Percentiles rank a stretch among this genome's conserved stretches.
These are phyloP conservation scores for Ensete ventricosum DNA, from an alignment of 176 grass and related monocot genomes.

Conservation along the genomic window DNA sequence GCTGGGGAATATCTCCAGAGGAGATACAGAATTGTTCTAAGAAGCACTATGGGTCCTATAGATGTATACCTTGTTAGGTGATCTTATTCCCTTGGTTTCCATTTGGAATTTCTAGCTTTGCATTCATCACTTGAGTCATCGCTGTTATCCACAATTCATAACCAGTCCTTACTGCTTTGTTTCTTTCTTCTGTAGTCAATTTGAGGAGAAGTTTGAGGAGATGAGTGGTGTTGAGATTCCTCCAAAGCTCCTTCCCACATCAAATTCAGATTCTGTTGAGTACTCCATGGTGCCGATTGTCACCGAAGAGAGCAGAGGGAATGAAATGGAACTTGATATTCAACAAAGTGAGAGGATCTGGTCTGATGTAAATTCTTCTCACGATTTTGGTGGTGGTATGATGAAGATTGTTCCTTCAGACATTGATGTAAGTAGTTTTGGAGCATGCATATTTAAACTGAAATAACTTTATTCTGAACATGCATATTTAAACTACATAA, in stretches of 20 bases:
- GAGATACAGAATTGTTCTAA: slow-evolving; percentile 80
- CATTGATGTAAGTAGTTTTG: slow-evolving; percentile 47
- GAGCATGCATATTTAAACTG: neutral
- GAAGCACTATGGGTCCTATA: slow-evolving; percentile 85
- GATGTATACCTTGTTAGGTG: slow-evolving; percentile 96
- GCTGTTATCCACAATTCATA: neutral
- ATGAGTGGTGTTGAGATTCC: slow-evolving; percentile 33
- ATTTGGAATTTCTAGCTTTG: neutral
- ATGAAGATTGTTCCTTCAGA: slow-evolving; percentile 79
- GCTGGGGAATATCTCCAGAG: slow-evolving; percentile 53
- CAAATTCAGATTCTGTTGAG: slow-evolving; percentile 32
- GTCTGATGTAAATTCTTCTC: slow-evolving; percentile 40
- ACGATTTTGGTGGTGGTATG: slow-evolving; percentile 58
- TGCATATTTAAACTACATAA: neutral
- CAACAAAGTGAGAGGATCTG: slow-evolving; percentile 28
- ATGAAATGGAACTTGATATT: slow-evolving; percentile 26
- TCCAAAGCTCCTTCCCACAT: slow-evolving; percentile 30
- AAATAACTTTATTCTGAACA: slow-evolving; percentile 7
- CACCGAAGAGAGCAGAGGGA: slow-evolving; percentile 29
- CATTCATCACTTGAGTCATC: neutral
- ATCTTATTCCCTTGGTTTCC: slow-evolving; percentile 3
- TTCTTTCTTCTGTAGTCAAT: slow-evolving; percentile 39
- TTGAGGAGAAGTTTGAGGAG: slow-evolving; percentile 69
- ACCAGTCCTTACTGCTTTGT: neutral
- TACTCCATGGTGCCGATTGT: slow-evolving; percentile 19